phyloP scores from a whole-genome alignment of 169 alveolate species.

The Neospora caninum region DNA sequence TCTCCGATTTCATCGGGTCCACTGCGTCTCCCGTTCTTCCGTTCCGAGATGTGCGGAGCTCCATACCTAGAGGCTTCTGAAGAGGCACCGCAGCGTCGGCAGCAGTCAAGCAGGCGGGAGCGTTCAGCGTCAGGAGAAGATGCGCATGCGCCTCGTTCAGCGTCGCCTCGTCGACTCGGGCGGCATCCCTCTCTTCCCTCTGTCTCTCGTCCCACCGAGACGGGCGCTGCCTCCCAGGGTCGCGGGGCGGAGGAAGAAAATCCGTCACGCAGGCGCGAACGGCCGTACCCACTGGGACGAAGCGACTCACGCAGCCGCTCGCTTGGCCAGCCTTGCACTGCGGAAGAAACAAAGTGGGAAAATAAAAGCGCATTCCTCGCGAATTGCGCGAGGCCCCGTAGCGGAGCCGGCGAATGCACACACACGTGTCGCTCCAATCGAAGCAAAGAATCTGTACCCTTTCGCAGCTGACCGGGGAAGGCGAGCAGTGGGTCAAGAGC shows the following conservation, averaged over 20 bases:
- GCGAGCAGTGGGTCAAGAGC: too few relatives aligned
- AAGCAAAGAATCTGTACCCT: too few relatives aligned
- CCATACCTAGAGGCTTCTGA: slow-evolving; percentile 57
- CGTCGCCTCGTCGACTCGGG: slow-evolving; percentile 9
- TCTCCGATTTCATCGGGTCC: too few relatives aligned
- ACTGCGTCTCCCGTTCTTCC: too few relatives aligned
- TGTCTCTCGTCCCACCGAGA: neutral
- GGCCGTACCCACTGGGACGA: slow-evolving; percentile 44
- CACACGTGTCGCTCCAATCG: too few relatives aligned
- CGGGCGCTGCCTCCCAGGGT: neutral
- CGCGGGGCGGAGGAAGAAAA: neutral
- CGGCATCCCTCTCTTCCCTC: neutral
- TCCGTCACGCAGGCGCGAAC: slow-evolving; percentile 32
- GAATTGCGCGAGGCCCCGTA: too few relatives aligned
- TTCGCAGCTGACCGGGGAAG: too few relatives aligned
- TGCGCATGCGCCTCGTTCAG: slow-evolving; percentile 52
- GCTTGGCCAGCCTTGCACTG: slow-evolving; percentile 58
- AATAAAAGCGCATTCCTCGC: too few relatives aligned
- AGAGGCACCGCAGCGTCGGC: slow-evolving; percentile 23
- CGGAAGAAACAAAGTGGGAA: neutral
- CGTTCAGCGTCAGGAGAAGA: neutral
- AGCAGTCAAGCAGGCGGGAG: slow-evolving; percentile 36
- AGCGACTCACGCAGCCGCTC: slow-evolving; percentile 59
- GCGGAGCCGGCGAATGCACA: too few relatives aligned
- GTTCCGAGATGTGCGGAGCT: neutral